Evolutionary conservation across 2,329 filamentous ascomycete genomes (phyloP).

Genomic region (Colletotrichum karsti): DNA sequence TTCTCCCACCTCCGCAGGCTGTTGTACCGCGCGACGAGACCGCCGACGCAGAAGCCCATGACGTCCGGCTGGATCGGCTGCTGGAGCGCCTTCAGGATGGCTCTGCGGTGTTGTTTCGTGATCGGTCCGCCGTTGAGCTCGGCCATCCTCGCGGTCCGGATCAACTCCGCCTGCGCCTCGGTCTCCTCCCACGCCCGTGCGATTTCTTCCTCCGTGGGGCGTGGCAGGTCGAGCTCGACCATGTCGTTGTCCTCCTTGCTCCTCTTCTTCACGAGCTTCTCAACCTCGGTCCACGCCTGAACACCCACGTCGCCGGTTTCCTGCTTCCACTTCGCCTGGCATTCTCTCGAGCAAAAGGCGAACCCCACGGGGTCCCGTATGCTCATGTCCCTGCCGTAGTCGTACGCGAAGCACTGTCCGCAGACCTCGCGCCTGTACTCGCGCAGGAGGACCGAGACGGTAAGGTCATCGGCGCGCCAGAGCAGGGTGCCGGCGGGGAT

Average conservation of each 20-base stretch:
- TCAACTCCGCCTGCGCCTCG: slow-evolving; percentile 8
- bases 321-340: background rate
- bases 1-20: background rate
- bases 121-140: background rate
- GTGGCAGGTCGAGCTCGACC: slow-evolving; percentile 1
- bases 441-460: slow-evolving; percentile 9
- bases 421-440: slow-evolving; percentile 27
- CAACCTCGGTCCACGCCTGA: slow-evolving; percentile 18
- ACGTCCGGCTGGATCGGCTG: slow-evolving; percentile 9
- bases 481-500: background rate
- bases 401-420: slow-evolving; percentile 19
- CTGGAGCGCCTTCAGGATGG: slow-evolving; percentile 13
- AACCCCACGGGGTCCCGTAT: slow-evolving; percentile 19
- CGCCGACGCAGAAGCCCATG: slow-evolving; percentile 18
- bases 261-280: slow-evolving; percentile 17
- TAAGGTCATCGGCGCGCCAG: slow-evolving; percentile 23
- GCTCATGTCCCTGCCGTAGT: slow-evolving; percentile 13
- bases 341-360: slow-evolving; percentile 15
- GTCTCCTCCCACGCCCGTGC: slow-evolving; percentile 1
- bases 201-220: background rate
- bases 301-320: slow-evolving; percentile 15
- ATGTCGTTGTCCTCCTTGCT: slow-evolving; percentile 2
- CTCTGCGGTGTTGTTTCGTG: slow-evolving; percentile 19
- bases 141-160: background rate
- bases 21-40: slow-evolving; percentile 9